Evolutionary conservation across 768 basidiomycete genomes (phyloP).

Genomic region (Amanita rimosa): DNA sequence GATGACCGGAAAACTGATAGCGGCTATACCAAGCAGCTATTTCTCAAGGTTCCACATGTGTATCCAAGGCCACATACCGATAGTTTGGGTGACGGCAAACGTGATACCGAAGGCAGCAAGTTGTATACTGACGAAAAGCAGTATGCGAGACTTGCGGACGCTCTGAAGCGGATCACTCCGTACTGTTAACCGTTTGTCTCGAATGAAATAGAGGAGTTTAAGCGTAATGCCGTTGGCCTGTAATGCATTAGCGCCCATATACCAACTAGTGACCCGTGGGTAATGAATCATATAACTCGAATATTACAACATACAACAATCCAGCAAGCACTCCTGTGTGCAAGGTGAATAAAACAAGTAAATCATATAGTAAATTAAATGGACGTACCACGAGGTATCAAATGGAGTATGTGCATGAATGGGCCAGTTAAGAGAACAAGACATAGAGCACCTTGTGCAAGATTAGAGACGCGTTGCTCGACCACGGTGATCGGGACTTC

Average conservation of each 20-base stretch:
- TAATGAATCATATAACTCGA: not conserved
- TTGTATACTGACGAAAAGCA: conserved; percentile 65
- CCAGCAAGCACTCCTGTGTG: conserved; percentile 62
- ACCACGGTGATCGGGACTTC: conserved; percentile 68
- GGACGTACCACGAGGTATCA: conserved; percentile 59
- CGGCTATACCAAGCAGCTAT: too few relatives aligned
- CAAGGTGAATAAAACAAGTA: not conserved
- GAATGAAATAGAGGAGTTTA: conserved; percentile 70
- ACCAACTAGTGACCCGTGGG: conserved; percentile 46
- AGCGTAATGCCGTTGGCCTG: conserved; percentile 72
- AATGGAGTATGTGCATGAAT: conserved; percentile 65
- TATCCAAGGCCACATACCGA: conserved; percentile 34
- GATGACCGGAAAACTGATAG: too few relatives aligned
- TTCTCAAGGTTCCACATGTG: too few relatives aligned
- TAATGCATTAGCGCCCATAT: conserved; percentile 82
- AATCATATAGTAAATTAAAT: conserved; percentile 4
- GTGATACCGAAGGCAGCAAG: conserved; percentile 79
- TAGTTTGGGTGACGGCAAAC: conserved; percentile 85
- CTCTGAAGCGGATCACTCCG: conserved; percentile 57
- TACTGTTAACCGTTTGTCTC: conserved; percentile 55
- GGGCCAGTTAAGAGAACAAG: conserved; percentile 75
- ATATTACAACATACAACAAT: conserved; percentile 68
- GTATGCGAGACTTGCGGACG: conserved; percentile 65
- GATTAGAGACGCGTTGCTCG: conserved; percentile 88
- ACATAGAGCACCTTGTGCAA: conserved; percentile 72